phyloP scores from a whole-genome alignment of 345 rosid species.

The Iberis pinnata region DNA sequence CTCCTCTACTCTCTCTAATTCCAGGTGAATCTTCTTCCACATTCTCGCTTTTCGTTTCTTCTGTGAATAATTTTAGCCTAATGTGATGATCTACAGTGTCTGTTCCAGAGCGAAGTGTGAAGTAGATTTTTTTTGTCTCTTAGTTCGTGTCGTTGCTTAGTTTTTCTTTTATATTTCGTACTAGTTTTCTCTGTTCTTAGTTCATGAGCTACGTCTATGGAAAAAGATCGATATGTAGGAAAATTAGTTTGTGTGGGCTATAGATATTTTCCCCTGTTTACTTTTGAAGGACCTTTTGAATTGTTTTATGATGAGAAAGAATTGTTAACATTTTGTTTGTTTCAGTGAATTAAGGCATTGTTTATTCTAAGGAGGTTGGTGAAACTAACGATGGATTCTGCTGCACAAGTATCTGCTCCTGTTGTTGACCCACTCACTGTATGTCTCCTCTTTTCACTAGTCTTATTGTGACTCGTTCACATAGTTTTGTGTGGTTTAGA shows the following conservation, averaged over 20 bases:
- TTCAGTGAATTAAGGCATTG: slow-evolving; percentile 3
- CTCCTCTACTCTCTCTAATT: slow-evolving; percentile 4
- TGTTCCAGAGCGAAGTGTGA: not conserved
- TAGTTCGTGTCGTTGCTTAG: no score
- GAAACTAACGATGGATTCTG: slow-evolving; percentile 35
- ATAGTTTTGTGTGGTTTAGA: not conserved
- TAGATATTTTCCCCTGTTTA: not conserved
- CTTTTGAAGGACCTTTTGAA: not conserved
- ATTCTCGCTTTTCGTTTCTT: not conserved
- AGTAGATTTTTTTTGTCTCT: not conserved
- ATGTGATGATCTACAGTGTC: not conserved
- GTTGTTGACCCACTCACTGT: slow-evolving; percentile 26
- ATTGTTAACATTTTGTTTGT: not conserved
- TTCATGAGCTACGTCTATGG: not conserved
- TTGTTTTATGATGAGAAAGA: not conserved
- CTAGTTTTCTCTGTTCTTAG: not conserved
- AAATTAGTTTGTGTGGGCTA: not conserved
- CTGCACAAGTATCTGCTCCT: slow-evolving; percentile 30
- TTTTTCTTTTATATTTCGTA: not conserved
- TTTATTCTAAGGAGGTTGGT: not conserved
- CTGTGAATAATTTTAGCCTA: not conserved
- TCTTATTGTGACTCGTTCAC: not conserved
- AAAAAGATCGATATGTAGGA: not conserved
- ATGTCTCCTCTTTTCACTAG: slow-evolving; percentile 12
- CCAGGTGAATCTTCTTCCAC: slow-evolving; percentile 1